phyloP scores from a whole-genome alignment of 345 rosid species.

The Brassica cretica region DNA sequence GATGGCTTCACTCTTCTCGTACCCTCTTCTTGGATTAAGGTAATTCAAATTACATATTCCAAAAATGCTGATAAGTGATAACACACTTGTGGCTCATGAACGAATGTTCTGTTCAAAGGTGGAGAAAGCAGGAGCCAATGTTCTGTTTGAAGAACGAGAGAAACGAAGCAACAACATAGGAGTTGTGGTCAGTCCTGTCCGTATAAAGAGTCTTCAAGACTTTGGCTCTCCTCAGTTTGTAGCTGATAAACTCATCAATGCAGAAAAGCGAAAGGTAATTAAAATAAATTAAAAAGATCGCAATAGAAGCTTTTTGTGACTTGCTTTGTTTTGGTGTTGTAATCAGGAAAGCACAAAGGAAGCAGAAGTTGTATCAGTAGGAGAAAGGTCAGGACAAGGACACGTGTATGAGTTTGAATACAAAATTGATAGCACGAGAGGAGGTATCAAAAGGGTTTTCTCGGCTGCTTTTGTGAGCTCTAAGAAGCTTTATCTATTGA shows the following conservation, averaged over 20 bases:
- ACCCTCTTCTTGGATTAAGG: slow-evolving; percentile 83
- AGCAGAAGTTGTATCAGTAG: slow-evolving; percentile 65
- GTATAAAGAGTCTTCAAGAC: slow-evolving; percentile 63
- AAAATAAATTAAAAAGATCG: neutral
- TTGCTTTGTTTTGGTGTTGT: slow-evolving; percentile 4
- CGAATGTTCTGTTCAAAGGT: slow-evolving; percentile 38
- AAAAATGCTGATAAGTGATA: neutral
- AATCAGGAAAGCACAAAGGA: slow-evolving; percentile 80
- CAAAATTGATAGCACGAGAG: slow-evolving; percentile 76
- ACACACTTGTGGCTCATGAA: neutral
- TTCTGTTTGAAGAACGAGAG: slow-evolving; percentile 69
- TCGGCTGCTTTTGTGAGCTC: slow-evolving; percentile 83
- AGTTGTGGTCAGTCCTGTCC: slow-evolving; percentile 87
- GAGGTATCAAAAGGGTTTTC: slow-evolving; percentile 82
- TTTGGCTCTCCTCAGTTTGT: slow-evolving; percentile 85
- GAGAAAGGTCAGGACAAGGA: slow-evolving; percentile 70
- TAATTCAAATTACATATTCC: slow-evolving; percentile 10
- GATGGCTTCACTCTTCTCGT: slow-evolving; percentile 77
- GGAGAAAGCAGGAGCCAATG: slow-evolving; percentile 90
- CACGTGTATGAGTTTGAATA: slow-evolving; percentile 84
- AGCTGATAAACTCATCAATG: slow-evolving; percentile 81
- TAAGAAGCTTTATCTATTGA: slow-evolving; percentile 70
- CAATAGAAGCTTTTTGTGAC: neutral
- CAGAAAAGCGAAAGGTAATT: slow-evolving; percentile 75
- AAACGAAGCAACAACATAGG: slow-evolving; percentile 77